phyloP scores from a whole-genome alignment of 2,329 filamentous ascomycete species.

The Calonectria honghensis region DNA sequence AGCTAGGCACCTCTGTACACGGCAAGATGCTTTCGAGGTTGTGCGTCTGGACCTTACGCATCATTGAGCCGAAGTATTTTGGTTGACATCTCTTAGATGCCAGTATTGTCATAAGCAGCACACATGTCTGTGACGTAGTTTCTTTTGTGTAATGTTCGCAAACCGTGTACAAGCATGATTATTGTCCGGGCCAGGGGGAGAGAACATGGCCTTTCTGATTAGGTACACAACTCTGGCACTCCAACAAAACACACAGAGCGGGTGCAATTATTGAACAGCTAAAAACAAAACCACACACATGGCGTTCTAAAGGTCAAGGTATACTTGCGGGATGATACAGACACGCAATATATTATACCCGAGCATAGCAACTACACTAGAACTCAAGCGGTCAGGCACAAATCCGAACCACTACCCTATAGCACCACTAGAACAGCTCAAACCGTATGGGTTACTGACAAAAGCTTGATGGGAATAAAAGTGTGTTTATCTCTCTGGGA shows the following conservation, averaged over 20 bases:
- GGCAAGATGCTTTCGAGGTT: too few species aligned
- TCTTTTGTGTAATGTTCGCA: background rate
- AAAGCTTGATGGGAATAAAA: background rate
- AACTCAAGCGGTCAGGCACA: background rate
- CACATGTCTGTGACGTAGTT: background rate
- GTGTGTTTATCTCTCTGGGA: background rate
- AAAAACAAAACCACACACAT: too few species aligned
- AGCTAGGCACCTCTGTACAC: too few species aligned
- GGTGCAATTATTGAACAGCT: too few species aligned
- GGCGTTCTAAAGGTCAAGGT: too few species aligned
- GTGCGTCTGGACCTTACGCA: too few species aligned
- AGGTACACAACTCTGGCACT: background rate
- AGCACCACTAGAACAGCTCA: background rate
- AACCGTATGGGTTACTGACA: background rate
- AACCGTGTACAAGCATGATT: background rate
- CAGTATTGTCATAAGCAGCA: background rate
- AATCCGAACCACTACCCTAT: background rate
- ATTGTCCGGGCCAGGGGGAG: background rate
- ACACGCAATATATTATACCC: too few species aligned
- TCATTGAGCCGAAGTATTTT: too few species aligned
- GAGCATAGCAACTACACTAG: background rate
- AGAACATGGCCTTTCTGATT: background rate
- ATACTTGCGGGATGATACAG: too few species aligned
- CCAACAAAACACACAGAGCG: too few species aligned
- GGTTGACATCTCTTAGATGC: background rate